These are phyloP conservation scores for Sapria himalayana DNA, from an alignment of 345 rosid species.

Conservation along the genomic window DNA sequence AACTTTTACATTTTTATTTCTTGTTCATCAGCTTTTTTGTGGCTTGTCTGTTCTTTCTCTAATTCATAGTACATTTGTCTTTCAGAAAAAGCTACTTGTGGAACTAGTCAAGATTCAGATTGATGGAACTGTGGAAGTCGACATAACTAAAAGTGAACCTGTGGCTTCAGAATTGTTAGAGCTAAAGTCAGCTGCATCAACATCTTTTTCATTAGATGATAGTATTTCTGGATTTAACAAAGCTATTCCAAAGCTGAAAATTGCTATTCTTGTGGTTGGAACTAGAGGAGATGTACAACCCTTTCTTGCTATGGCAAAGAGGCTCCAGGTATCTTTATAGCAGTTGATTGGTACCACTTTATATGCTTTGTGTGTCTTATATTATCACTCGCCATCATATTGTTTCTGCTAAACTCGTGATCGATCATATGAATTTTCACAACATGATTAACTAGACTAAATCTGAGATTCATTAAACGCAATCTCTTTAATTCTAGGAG, in stretches of 20 bases:
- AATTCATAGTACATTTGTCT: slow-evolving; percentile 4
- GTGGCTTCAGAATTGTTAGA: slow-evolving; percentile 70
- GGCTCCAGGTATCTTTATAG: slow-evolving; percentile 55
- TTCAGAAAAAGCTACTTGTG: slow-evolving; percentile 62
- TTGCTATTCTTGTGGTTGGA: slow-evolving; percentile 83
- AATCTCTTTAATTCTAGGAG: too few species aligned
- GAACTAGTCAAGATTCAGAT: slow-evolving; percentile 79
- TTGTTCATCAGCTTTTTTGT: slow-evolving; percentile 4
- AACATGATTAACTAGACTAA: too few species aligned
- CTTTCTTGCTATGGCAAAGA: slow-evolving; percentile 82
- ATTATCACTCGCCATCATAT: too few species aligned
- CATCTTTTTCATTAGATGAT: slow-evolving; percentile 21
- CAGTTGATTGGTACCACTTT: slow-evolving; percentile 3
- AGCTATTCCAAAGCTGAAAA: slow-evolving; percentile 54
- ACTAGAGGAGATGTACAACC: slow-evolving; percentile 99
- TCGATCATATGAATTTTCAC: too few species aligned
- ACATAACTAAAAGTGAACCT: slow-evolving; percentile 35
- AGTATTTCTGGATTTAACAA: slow-evolving; percentile 21
- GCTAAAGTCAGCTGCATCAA: slow-evolving; percentile 34
- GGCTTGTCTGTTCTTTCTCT: slow-evolving; percentile 4
- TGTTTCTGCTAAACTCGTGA: too few species aligned
- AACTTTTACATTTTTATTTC: slow-evolving; percentile 1
- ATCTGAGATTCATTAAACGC: too few species aligned
- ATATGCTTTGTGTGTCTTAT: too few species aligned
- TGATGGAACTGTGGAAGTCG: slow-evolving; percentile 90